Base-by-base conservation (phyloP, 192 early-diverging fungal species). In the Paraglomus brasilianum region DNA sequence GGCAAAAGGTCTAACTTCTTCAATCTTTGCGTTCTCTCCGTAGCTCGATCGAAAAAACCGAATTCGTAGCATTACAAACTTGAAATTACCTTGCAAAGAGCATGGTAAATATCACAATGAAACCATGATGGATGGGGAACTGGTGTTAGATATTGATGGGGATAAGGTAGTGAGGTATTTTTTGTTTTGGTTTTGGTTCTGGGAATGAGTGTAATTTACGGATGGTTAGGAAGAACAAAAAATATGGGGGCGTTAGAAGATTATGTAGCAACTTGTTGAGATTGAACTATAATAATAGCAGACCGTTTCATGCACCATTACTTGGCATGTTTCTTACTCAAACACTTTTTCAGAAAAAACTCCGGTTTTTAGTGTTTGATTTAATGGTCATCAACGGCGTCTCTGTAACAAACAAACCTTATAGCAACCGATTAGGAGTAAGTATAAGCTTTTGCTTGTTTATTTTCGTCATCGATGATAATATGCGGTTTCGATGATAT, bases 71-170 rank as follows among this genome's bases (percentile, higher is more conserved):
- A 62, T 89, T 14, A 70, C 78, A 19, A 58, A 83, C 30, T 75
- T 84, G 5, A 41, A 89, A 48, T 83, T 87, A 52, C 83, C 83
- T 4, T 44, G 75, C 5, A 47, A 67, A 11, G 72, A 65, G 39
- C 73, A 72, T 42, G 77, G 71, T 13, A 57, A 77, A 63, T 81
- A 60, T 15, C 81, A 88, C 47, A 75, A 69, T 8, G 81, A 88
- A 50, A 90, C 89, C 4, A 56, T 91, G 36, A 76, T 92, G 77
- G 89, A 92, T 75, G 90, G 88, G 9, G 89, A 92, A 68, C 65
- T 92, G 17, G 86, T 92, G 6, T 55, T 87, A 30, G 90, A 91
- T 68, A 51, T 74, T 10, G 77, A 87, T 22, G 66, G 76, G 41
- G 73, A 79, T 50, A 73, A 80, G 63, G 82, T 82, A 55, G 41